Base-by-base conservation (phyloP, 345 rosid species). In the Adansonia digitata region DNA sequence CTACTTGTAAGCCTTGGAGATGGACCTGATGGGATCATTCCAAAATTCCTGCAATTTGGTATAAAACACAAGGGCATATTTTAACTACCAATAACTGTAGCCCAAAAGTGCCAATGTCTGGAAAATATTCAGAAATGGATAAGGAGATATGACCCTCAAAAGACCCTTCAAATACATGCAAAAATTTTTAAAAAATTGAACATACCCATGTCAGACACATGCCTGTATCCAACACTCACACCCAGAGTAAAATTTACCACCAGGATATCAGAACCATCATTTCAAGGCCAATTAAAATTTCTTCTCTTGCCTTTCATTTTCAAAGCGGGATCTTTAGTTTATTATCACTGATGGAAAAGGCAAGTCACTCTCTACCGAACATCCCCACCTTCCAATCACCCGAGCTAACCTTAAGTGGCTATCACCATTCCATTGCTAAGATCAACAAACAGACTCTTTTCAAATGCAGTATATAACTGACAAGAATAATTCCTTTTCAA, bases 1-100 rank as follows among this genome's bases (percentile, higher is more conserved):
- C 72, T 72, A 82, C 79, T 86, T 90, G 65, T 89, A 89, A 5
- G 94, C 86, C 81, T 80, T 76, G 22, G 83, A 40, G 51, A 89
- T 78, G 65, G 94, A 82, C n/a, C 71, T 60, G 53, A 0, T 48
- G 9, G 89, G 82, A 64, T 87, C 85, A 65, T 61, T 61, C 86
- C 87, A 74, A 76, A 87, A 89, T n/a, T 81, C 89, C 94, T 89
- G 81, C 20, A 80, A 17, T 56, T 39, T 62, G 26, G 35, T 27
- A 49, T 35, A 73, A 0, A 34, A 66, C 29, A 53, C 52, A 43
- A 35, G 26, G 64, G 9, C 10, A 34, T 2, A 3, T 11, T 49
- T 56, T 11, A 42, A 52, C 37, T 39, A 72, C 29, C 24, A 40
- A 2, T 22, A 17, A 8, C 26, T 22, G 18, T 27, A 27, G n/a